These are phyloP conservation scores for Hanseniaspora guilliermondii DNA, from an alignment of 805 yeast species.

Conservation along the genomic window DNA sequence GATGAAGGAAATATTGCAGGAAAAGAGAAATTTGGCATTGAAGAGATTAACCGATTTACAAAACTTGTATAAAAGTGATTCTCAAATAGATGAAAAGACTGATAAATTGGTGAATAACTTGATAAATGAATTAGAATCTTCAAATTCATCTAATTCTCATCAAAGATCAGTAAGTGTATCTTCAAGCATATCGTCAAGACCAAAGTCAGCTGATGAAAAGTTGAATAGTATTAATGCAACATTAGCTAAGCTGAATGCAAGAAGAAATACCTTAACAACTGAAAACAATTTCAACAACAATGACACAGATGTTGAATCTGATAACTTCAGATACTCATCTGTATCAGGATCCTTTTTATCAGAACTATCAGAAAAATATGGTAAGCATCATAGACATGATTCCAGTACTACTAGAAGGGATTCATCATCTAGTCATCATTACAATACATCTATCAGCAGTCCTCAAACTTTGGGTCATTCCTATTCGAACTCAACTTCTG, in stretches of 20 bases:
- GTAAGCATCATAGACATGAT: constrained; percentile 4
- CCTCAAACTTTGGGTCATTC: background rate
- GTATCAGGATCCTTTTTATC: constrained; percentile 23
- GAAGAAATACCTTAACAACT: background rate
- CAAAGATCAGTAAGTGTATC: constrained; percentile 2
- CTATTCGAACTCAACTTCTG: constrained; percentile 5
- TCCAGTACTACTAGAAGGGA: background rate
- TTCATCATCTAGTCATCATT: background rate
- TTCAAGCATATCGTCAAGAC: background rate
- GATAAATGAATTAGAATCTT: background rate
- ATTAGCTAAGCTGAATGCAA: constrained; percentile 5
- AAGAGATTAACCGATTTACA: constrained; percentile 63
- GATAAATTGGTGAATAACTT: constrained; percentile 2
- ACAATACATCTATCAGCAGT: background rate
- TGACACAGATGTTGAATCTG: constrained; percentile 12
- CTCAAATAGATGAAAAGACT: constrained; percentile 30
- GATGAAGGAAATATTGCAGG: constrained; percentile 43
- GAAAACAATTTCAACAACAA: background rate
- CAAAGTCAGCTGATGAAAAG: constrained; percentile 3
- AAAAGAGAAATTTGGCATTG: constrained; percentile 54
- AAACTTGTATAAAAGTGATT: constrained; percentile 49
- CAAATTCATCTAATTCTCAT: background rate
- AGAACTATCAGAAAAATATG: constrained; percentile 25
- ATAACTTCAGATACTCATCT: constrained; percentile 11
- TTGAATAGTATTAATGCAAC: constrained; percentile 12